Percentiles rank a stretch among this genome's conserved stretches.
These are phyloP conservation scores for Leccinum obscurum DNA, from an alignment of 768 basidiomycete species.

Conservation along the genomic window DNA sequence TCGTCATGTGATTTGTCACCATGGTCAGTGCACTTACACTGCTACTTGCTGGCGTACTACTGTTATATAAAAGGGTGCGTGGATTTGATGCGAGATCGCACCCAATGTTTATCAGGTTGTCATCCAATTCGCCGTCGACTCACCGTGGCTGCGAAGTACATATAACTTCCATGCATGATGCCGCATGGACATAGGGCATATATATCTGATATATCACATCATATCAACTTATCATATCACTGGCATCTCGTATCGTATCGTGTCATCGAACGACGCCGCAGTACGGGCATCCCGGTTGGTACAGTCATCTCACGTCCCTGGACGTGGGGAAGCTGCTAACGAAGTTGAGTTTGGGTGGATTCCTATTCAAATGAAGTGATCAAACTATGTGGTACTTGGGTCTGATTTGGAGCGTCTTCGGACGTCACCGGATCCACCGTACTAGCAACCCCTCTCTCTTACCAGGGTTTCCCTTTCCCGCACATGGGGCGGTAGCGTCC, in stretches of 20 bases:
- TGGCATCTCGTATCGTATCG: neutral
- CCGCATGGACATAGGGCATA: neutral
- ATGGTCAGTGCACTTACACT: neutral
- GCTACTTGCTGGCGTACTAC: neutral
- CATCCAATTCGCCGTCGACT: neutral
- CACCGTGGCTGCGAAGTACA: neutral
- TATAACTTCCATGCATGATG: neutral
- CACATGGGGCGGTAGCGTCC: neutral
- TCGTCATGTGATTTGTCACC: neutral
- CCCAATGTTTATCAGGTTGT: neutral
- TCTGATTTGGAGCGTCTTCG: neutral
- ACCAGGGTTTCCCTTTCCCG: neutral
- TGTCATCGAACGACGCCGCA: neutral
- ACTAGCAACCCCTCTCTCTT: neutral
- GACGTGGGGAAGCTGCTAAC: neutral
- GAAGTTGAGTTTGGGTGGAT: neutral
- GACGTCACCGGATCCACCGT: neutral
- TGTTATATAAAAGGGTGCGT: neutral
- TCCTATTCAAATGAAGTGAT: neutral
- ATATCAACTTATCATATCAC: neutral
- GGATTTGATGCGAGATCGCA: neutral
- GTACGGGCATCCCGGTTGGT: neutral
- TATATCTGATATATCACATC: neutral
- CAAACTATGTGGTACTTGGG: neutral
- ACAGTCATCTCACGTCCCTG: neutral